Base-by-base conservation (phyloP, 306 rosid genomes). In the Trichosanthes truncata region DNA sequence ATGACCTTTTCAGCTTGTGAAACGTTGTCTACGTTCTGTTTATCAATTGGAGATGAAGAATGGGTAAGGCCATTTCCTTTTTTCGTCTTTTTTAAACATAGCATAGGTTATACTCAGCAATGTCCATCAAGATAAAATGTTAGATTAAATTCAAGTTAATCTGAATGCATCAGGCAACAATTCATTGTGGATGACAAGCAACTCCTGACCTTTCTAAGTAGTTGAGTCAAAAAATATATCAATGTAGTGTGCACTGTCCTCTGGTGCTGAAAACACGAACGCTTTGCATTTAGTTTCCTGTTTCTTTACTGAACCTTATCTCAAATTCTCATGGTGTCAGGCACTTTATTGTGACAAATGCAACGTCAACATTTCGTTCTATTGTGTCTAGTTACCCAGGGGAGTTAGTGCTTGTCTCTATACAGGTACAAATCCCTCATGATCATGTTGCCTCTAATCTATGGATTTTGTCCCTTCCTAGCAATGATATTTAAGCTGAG, bases 291-390 rank as follows among this genome's bases (percentile, higher is more conserved):
- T 5, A 17, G 18, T 83, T 12, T 71, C 77, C 62, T 48, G 78
- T 82, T 23, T 25, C 79, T 73, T 48, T 46, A 1, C 80, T 76
- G 46, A 55, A 82, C 43, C 23, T 7, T 61, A 65, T 82, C n/a
- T 46, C 81, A 65, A 60, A 82, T 77, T 88, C 76, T 43, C 85
- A 41, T 59, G 49, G 71, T 43, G 14, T 81, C 76, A 92, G 98
- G 90, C 79, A 89, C 86, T 92, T 92, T 71, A 57, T 92, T 49
- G 89, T 90, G 61, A 88, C 97, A 29, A 90, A 95, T 87, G 98
- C 98, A 49, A 92, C 98, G 9, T 89, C 98, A 38, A 88, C 93
- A 11, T 92, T 95, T 79, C 93, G 82, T 25, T 91, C 97, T 36
- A 86, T 95, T 13, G 76, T 95, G 71, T 91, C 91, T 78, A 82